Base-by-base conservation (phyloP, 352 stramenopile genomes). In the Phytophthora melonis region DNA sequence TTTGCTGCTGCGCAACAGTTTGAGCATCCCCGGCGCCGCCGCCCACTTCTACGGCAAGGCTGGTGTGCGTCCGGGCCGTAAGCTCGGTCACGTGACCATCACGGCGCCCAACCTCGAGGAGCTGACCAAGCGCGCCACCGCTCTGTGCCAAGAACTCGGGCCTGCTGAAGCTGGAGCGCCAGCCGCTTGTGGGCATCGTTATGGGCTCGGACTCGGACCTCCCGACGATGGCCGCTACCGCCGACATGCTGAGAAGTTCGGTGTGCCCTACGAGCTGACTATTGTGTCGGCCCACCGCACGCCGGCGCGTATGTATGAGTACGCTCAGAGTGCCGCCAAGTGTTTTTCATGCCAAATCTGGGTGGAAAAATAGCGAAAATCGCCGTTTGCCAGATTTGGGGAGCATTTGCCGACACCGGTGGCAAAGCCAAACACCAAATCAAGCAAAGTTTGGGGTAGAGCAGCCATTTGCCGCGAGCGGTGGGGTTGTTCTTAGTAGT, bases 241-340 rank as follows among this genome's bases (percentile, higher is more conserved):
- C 96, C 8, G 89, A 99, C 34, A 92, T 99, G 58, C 81, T 99
- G 25, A 99, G 65, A 84, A 98, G 64, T 99, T 99, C 68, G 72
- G 83, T 18, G 89, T 99, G 39, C 89, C 95, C 3, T 99, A 98
- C 78, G 98, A 99, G 79, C 89, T 99, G 19, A 98, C 95, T 58
- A 98, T 99, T 75, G 97, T 99, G 41, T 99, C 95, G 58, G 98
- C 98, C n/a, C 98, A 99, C 81, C 88, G 98, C 65, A 99, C 98
- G 25, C 97, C 98, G 1, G 88, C 93, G 5, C 97, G 98, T 63
- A 97, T 99, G 84, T 97, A 98, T 71, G 81, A 95, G 54, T 99
- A 99, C 84, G 98, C 97, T 30, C 90, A 95, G 80, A 88, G 60
- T 23, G 98, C 97, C 3, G 87, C 79, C 2, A 65, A 66, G n/a